Evolutionary conservation across 2,329 filamentous ascomycete species (phyloP).

Genomic region (Scortechinia acanthostroma): DNA sequence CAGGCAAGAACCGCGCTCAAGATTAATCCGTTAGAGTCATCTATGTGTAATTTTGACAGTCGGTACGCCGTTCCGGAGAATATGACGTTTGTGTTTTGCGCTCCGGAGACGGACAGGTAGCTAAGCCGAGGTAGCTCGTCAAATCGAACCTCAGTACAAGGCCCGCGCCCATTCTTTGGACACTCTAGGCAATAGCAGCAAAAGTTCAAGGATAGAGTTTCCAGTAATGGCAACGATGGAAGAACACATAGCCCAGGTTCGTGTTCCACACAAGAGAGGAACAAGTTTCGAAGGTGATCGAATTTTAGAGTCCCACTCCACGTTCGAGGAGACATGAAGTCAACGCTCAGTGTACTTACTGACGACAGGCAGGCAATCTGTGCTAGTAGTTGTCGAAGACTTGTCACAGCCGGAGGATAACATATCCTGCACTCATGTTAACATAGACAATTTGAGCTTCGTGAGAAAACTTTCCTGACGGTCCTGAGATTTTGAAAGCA

Average conservation of each 20-base stretch:
- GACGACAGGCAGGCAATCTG: neutral
- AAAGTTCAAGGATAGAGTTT: neutral
- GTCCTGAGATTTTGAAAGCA: neutral
- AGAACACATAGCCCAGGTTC: neutral
- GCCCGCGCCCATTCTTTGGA: neutral
- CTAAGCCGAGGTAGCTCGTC: neutral
- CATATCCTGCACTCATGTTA: neutral
- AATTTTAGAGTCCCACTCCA: neutral
- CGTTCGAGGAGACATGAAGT: neutral
- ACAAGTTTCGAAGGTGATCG: neutral
- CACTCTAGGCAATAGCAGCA: constrained; percentile 1
- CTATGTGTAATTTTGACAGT: neutral
- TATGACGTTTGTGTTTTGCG: neutral
- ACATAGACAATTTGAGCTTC: neutral
- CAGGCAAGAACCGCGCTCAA: neutral
- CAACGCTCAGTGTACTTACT: neutral
- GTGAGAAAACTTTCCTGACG: neutral
- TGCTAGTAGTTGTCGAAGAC: neutral
- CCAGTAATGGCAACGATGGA: neutral
- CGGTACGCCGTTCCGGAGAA: neutral
- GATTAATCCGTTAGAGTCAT: neutral
- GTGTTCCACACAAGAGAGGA: neutral
- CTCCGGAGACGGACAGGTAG: neutral
- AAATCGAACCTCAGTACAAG: neutral
- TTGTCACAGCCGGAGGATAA: neutral